These are phyloP conservation scores for Salicornia ramosissima DNA, from an alignment of 148 eudicot species.

Conservation along the genomic window DNA sequence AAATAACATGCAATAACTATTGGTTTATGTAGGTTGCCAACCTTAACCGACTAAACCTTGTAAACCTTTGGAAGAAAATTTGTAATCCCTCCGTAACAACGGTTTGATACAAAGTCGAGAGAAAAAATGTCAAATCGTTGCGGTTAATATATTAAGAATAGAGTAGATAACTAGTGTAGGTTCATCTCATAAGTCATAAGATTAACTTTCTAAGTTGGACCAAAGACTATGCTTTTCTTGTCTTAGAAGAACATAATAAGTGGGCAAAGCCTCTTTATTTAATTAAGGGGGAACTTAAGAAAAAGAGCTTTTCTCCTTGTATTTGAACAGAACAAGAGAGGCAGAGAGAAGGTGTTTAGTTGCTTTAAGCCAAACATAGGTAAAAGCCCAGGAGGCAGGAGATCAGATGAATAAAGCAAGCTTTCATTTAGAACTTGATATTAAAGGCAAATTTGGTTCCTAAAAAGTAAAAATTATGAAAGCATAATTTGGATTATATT, in stretches of 20 bases:
- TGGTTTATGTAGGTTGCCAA: no score
- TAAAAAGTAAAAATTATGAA: neutral
- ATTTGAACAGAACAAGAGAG: neutral
- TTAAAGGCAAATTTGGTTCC: constrained; percentile 22
- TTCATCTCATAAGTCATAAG: no score
- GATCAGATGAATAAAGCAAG: constrained; percentile 25
- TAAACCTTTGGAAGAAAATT: no score
- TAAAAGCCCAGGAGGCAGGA: constrained; percentile 17
- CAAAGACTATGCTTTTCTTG: constrained; percentile 88
- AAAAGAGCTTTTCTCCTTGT: neutral
- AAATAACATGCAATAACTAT: no score
- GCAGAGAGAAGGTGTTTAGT: constrained; percentile 3
- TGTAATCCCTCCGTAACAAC: no score
- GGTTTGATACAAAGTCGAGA: no score
- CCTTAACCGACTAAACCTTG: no score
- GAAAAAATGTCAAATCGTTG: no score
- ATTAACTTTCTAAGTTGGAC: constrained; percentile 37
- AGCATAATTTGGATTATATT: neutral
- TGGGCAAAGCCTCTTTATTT: constrained; percentile 5
- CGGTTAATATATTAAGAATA: no score
- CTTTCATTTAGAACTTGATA: constrained; percentile 14
- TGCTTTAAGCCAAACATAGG: constrained; percentile 23
- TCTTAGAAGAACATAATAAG: constrained; percentile 32
- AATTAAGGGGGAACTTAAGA: neutral
- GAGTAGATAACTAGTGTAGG: no score